A percentile compares a stretch with the other conserved stretches of the same genome.
Conservation (phyloP, 805 yeast species). For the Wickerhamiella parazyma region DNA sequence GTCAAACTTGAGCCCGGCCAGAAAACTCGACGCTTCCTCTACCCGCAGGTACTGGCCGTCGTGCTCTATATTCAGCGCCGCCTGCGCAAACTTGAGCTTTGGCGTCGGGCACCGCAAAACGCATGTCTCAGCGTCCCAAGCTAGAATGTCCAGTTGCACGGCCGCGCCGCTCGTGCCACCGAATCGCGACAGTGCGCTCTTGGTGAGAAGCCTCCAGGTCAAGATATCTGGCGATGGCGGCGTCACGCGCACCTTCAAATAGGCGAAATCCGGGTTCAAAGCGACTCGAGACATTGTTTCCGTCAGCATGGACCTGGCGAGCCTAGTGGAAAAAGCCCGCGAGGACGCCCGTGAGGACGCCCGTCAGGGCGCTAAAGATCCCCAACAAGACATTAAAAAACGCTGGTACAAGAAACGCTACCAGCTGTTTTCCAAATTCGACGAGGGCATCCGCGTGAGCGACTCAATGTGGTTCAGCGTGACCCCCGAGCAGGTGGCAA, state of each 20-base stretch:
- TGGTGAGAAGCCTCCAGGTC: constrained; percentile 23
- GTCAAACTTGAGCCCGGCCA: not conserved
- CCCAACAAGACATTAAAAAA: not conserved
- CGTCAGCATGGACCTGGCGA: constrained; percentile 1
- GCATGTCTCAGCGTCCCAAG: constrained; percentile 9
- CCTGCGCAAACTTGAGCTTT: constrained; percentile 7
- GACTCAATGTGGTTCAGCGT: constrained; percentile 76
- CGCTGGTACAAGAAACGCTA: constrained; percentile 28
- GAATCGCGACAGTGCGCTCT: constrained; percentile 16
- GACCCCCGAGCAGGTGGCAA: constrained; percentile 71
- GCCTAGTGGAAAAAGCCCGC: not conserved
- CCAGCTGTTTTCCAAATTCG: constrained; percentile 45
- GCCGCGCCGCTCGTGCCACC: constrained; percentile 24
- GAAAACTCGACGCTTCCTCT: not conserved
- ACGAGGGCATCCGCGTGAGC: constrained; percentile 55
- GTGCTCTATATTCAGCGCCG: constrained; percentile 8
- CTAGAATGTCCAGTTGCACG: constrained; percentile 22
- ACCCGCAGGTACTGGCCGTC: constrained; percentile 9
- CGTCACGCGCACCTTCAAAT: constrained; percentile 19
- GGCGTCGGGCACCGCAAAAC: constrained; percentile 16
- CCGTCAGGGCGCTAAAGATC: not conserved
- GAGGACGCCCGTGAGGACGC: not conserved
- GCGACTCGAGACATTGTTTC: constrained; percentile 8
- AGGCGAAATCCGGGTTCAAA: constrained; percentile 24
- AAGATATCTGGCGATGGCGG: constrained; percentile 19